Evolutionary conservation across 1,139 yeast species (phyloP).

Genomic region (Sugiyamaella castrensis): DNA sequence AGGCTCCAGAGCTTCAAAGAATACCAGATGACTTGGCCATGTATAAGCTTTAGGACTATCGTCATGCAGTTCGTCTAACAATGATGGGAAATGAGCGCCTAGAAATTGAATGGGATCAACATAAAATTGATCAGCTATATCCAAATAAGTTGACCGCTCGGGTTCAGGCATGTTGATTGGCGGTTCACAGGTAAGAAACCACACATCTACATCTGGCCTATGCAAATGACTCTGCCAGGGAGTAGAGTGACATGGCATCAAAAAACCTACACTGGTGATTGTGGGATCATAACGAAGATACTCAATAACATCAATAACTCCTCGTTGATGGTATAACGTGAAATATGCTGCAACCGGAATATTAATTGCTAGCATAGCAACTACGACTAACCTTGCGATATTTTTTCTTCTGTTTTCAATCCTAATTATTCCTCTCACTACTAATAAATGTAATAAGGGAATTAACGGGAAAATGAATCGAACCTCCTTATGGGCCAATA

Average conservation of each 20-base stretch:
- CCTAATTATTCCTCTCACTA: conserved; percentile 22
- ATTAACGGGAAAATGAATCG: conserved; percentile 85
- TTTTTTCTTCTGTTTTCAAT: background rate
- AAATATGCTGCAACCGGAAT: conserved; percentile 50
- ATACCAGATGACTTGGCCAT: conserved; percentile 72
- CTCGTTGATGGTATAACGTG: conserved; percentile 72
- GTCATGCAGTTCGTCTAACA: conserved; percentile 35
- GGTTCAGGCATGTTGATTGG: conserved; percentile 48
- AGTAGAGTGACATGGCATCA: conserved; percentile 96
- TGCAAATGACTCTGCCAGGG: conserved; percentile 92
- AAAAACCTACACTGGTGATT: conserved; percentile 61
- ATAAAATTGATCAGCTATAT: conserved; percentile 84
- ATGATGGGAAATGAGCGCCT: conserved; percentile 24
- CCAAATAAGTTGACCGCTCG: conserved; percentile 53
- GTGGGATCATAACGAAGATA: conserved; percentile 47
- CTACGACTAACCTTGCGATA: no score
- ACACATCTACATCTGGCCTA: conserved; percentile 49
- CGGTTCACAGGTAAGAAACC: conserved; percentile 93
- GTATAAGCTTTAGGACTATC: conserved; percentile 21
- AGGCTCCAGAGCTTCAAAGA: conserved; percentile 63
- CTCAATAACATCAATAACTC: conserved; percentile 68
- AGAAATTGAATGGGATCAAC: conserved; percentile 59
- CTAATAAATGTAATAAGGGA: conserved; percentile 56
- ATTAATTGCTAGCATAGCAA: conserved; percentile 40
- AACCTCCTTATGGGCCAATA: conserved; percentile 81